Evolutionary conservation across 345 rosid genomes (phyloP).

Genomic region (Moringa oleifera): DNA sequence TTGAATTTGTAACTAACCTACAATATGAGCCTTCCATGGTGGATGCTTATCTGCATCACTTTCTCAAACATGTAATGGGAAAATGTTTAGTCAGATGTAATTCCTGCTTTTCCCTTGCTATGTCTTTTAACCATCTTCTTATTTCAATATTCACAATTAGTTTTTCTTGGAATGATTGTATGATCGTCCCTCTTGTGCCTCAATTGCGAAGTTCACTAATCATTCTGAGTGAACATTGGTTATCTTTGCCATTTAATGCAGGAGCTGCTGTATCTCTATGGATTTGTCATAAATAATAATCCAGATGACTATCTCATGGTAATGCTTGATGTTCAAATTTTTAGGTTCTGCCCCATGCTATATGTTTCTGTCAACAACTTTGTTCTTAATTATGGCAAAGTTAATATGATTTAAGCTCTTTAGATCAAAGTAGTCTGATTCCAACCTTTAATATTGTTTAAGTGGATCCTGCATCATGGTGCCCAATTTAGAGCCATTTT

Average conservation of each 20-base stretch:
- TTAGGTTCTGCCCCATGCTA: constrained; percentile 5
- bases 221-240: not conserved
- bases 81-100: too few species aligned
- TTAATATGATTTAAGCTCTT: not conserved
- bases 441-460: not conserved
- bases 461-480: not conserved
- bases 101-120: too few species aligned
- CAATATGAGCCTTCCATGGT: too few species aligned
- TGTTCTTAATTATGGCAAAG: not conserved
- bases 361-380: not conserved
- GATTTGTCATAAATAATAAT: constrained; percentile 77
- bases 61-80: too few species aligned
- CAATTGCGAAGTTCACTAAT: not conserved
- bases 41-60: too few species aligned
- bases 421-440: not conserved
- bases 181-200: too few species aligned
- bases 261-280: constrained; percentile 93
- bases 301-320: constrained; percentile 97
- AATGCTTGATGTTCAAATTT: constrained; percentile 10
- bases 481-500: not conserved
- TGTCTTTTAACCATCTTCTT: too few species aligned
- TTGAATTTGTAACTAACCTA: too few species aligned
- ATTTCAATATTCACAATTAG: too few species aligned
- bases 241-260: constrained; percentile 25
- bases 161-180: too few species aligned